Evolutionary conservation across 768 basidiomycete species (phyloP).

Genomic region (Mrakia gelida): DNA sequence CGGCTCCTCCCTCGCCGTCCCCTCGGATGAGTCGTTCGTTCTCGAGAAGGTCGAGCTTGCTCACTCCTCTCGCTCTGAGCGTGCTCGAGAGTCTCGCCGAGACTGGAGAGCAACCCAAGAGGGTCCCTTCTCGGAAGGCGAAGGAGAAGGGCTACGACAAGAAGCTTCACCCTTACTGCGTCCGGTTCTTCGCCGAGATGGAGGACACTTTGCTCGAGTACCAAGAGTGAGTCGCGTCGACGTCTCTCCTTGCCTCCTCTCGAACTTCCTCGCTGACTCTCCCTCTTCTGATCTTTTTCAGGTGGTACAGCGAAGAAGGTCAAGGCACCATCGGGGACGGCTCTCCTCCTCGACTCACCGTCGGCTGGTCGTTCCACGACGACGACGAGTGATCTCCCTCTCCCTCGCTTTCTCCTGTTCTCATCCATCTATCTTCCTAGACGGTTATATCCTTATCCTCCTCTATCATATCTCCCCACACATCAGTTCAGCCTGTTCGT

Average conservation of each 20-base stretch:
- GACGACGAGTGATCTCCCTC: constrained; percentile 11
- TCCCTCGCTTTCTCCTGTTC: background rate
- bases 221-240: constrained; percentile 20
- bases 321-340: constrained; percentile 26
- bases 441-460: background rate
- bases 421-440: background rate
- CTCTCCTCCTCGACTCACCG: constrained; percentile 23
- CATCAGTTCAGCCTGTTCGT: too few species aligned
- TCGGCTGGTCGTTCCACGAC: constrained; percentile 27
- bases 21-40: constrained; percentile 40
- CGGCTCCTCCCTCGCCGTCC: constrained; percentile 30
- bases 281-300: background rate
- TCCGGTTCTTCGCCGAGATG: constrained; percentile 38
- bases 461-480: background rate
- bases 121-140: background rate
- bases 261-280: background rate
- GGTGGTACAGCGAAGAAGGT: constrained; percentile 28
- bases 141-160: constrained; percentile 36
- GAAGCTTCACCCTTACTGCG: constrained; percentile 40
- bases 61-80: constrained; percentile 41
- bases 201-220: constrained; percentile 38
- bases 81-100: constrained; percentile 37
- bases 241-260: background rate
- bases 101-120: background rate
- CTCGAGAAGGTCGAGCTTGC: constrained; percentile 40